These are phyloP conservation scores for Zelopaecilomyces penicillatus DNA, from an alignment of 2,329 filamentous ascomycete species.

Conservation along the genomic window DNA sequence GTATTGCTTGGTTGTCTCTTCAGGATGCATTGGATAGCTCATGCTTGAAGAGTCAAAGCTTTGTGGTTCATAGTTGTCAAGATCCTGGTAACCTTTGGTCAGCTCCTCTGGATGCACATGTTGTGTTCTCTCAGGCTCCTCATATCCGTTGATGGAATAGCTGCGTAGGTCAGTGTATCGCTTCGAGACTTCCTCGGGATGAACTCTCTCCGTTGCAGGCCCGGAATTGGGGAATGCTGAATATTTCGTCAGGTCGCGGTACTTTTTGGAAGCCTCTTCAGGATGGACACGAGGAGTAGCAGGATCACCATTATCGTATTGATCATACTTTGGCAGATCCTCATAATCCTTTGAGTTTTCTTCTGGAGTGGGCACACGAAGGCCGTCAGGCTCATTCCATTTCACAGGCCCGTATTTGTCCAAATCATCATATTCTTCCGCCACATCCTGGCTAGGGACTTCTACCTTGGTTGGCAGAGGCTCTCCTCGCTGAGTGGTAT, in stretches of 20 bases:
- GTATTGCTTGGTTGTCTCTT: slow-evolving; percentile 29
- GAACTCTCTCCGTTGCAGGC: slow-evolving; percentile 14
- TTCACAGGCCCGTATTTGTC: slow-evolving; percentile 28
- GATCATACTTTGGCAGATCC: slow-evolving; percentile 28
- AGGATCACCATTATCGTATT: slow-evolving; percentile 21
- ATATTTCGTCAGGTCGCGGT: slow-evolving; percentile 28
- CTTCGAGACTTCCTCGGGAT: slow-evolving; percentile 25
- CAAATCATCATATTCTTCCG: slow-evolving; percentile 33
- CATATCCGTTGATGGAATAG: slow-evolving; percentile 23
- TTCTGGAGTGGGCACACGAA: slow-evolving; percentile 22
- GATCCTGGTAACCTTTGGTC: slow-evolving; percentile 32
- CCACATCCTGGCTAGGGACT: slow-evolving; percentile 16
- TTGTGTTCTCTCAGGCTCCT: slow-evolving; percentile 17
- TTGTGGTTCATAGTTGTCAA: slow-evolving; percentile 30
- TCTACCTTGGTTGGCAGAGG: slow-evolving; percentile 29
- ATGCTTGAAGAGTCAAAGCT: slow-evolving; percentile 19
- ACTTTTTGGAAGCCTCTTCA: slow-evolving; percentile 29
- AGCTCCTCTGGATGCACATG: slow-evolving; percentile 30
- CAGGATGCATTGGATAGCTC: slow-evolving; percentile 21
- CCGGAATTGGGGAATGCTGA: slow-evolving; percentile 17
- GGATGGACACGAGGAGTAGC: slow-evolving; percentile 17
- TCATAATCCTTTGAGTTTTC: slow-evolving; percentile 31
- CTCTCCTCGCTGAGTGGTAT: slow-evolving; percentile 25
- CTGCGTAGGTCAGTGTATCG: slow-evolving; percentile 24
- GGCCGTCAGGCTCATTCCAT: slow-evolving; percentile 34